Evolutionary conservation across 1,284 basidiomycete species (phyloP).

Genomic region (Rhodotorula glutinis): DNA sequence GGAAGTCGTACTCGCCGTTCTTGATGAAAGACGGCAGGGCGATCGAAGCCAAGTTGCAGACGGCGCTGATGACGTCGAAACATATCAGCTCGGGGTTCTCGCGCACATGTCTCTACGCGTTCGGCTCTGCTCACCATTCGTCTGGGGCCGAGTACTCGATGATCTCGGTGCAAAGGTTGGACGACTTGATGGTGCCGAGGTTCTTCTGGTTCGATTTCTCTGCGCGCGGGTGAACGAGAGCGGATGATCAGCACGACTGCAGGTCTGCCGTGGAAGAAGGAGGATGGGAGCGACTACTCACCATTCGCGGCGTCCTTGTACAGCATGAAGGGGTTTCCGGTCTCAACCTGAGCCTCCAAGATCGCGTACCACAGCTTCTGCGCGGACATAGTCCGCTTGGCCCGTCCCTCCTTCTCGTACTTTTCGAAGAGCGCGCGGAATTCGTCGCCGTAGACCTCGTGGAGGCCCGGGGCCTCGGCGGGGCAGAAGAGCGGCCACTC

Average conservation of each 20-base stretch:
- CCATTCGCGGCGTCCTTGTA: slow-evolving; percentile 69
- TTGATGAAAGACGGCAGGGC: slow-evolving; percentile 68
- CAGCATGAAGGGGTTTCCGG: slow-evolving; percentile 95
- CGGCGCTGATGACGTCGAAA: slow-evolving; percentile 55
- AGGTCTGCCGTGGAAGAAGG: not conserved
- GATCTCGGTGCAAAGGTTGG: slow-evolving; percentile 98
- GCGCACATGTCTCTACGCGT: not conserved
- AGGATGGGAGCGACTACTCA: slow-evolving; percentile 33
- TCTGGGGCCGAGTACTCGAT: slow-evolving; percentile 98
- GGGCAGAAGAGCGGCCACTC: slow-evolving; percentile 99
- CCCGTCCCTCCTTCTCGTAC: slow-evolving; percentile 90
- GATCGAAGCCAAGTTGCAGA: slow-evolving; percentile 97
- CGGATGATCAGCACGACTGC: slow-evolving; percentile 42
- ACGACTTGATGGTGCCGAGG: slow-evolving; percentile 98
- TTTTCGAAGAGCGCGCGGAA: slow-evolving; percentile 85
- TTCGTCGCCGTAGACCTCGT: slow-evolving; percentile 86
- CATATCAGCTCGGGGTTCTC: not conserved
- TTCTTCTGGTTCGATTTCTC: slow-evolving; percentile 98
- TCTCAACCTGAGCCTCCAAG: slow-evolving; percentile 96
- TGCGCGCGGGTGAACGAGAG: slow-evolving; percentile 44
- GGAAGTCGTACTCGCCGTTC: slow-evolving; percentile 58
- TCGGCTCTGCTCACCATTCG: slow-evolving; percentile 69
- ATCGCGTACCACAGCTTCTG: slow-evolving; percentile 99
- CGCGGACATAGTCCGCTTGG: slow-evolving; percentile 81
- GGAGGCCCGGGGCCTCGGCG: slow-evolving; percentile 86